Evolutionary conservation across 2,329 filamentous ascomycete species (phyloP).

Genomic region (Colletotrichum graminicola): DNA sequence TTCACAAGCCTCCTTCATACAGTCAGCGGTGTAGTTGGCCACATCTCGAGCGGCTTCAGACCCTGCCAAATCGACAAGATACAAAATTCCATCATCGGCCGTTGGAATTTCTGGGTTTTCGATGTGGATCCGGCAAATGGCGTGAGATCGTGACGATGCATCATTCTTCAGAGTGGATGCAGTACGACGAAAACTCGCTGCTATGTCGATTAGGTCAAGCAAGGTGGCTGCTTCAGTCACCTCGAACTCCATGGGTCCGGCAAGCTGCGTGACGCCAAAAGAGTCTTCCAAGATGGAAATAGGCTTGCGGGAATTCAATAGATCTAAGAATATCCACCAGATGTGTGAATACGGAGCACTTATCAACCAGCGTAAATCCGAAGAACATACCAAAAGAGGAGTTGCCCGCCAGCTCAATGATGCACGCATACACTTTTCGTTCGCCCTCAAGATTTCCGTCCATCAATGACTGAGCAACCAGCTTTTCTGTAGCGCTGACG

Average conservation of each 20-base stretch:
- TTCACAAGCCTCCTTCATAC: constrained; percentile 60
- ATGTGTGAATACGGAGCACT: background rate
- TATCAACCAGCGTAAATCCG: too few relatives aligned
- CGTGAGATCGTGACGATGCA: constrained; percentile 62
- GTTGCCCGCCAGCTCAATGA: constrained; percentile 56
- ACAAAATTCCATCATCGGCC: constrained; percentile 57
- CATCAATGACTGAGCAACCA: constrained; percentile 54
- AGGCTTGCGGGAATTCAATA: constrained; percentile 56
- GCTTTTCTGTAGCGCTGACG: constrained; percentile 55
- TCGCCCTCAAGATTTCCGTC: constrained; percentile 44
- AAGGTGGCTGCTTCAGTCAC: constrained; percentile 49
- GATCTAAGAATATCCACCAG: constrained; percentile 46
- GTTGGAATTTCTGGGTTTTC: constrained; percentile 47
- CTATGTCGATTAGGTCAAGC: constrained; percentile 52
- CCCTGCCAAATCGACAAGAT: constrained; percentile 62
- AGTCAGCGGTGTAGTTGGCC: constrained; percentile 53
- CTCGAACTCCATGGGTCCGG: constrained; percentile 56
- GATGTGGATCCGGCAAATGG: constrained; percentile 61
- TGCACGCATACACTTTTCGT: constrained; percentile 52
- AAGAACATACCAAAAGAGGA: constrained; percentile 46
- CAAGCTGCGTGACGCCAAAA: constrained; percentile 58
- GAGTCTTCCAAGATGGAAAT: constrained; percentile 61
- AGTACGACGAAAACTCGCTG: constrained; percentile 55
- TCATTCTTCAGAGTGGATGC: constrained; percentile 61
- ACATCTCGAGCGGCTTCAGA: constrained; percentile 62